Conservation (phyloP, 108 stramenopile species). For the Parietichytrium sp. region DNA sequence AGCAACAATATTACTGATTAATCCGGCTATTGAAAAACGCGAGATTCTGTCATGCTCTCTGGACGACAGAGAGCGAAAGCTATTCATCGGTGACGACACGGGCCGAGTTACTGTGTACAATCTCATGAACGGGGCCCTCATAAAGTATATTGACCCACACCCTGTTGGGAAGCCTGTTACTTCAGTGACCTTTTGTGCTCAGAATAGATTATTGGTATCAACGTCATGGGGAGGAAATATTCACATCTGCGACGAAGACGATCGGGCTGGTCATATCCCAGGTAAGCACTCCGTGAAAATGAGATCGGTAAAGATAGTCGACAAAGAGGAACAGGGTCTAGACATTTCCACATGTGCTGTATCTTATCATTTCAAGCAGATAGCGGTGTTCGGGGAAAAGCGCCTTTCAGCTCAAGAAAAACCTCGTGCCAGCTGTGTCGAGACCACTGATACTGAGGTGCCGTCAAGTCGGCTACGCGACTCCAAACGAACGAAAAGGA, state of each 20-base stretch:
- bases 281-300: not conserved
- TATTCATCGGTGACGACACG: not conserved
- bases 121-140: conserved; percentile 37
- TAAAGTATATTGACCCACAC: conserved; percentile 23
- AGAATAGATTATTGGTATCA: not conserved
- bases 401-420: not conserved
- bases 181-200: not conserved
- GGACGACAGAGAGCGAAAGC: conserved; percentile 26
- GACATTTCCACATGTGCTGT: not conserved
- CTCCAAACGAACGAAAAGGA: not conserved
- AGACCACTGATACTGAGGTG: too few relatives aligned
- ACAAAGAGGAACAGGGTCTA: not conserved
- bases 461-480: too few relatives aligned
- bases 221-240: not conserved
- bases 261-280: not conserved
- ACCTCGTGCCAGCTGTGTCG: too few relatives aligned
- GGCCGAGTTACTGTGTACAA: not conserved
- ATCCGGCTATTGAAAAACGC: not conserved
- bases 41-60: not conserved
- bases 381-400: not conserved
- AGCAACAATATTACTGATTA: not conserved
- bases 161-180: not conserved
- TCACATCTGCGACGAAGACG: not conserved
- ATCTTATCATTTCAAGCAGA: conserved; percentile 7
- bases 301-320: not conserved